Conservation (phyloP, 2,329 filamentous ascomycete genomes). For the Cercospora sp. region DNA sequence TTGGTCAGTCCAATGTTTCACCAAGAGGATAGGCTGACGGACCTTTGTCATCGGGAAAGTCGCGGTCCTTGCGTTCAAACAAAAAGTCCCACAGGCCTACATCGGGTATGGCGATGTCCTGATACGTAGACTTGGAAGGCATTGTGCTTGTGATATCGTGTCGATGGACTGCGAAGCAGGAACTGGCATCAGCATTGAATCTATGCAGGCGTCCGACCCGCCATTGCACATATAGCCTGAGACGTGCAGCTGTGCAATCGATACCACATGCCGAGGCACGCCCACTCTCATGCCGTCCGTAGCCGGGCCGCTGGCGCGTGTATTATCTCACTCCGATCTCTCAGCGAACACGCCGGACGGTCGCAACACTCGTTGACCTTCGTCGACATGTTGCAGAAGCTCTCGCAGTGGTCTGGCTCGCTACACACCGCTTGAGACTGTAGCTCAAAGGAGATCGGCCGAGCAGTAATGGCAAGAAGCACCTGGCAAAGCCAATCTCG, state of each 20-base stretch:
- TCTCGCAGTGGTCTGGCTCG: neutral
- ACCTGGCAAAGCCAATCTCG: neutral
- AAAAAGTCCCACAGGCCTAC: constrained; percentile 76
- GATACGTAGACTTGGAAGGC: constrained; percentile 48
- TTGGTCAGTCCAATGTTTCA: neutral
- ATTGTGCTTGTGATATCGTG: constrained; percentile 9
- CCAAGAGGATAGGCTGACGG: constrained; percentile 11
- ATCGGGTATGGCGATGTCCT: constrained; percentile 67
- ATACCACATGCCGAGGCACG: neutral
- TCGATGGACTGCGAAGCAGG: neutral
- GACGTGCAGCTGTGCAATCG: neutral
- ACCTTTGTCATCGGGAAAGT: constrained; percentile 75
- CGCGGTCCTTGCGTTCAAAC: constrained; percentile 66
- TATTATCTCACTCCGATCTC: constrained; percentile 1
- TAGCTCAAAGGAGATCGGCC: neutral
- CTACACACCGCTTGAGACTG: neutral
- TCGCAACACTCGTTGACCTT: neutral
- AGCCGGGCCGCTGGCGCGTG: neutral
- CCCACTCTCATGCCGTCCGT: neutral
- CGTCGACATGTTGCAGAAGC: neutral
- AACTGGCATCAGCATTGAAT: neutral
- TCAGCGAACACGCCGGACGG: neutral
- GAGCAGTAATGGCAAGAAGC: neutral
- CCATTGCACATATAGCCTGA: neutral
- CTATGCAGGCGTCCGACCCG: neutral